Percentiles rank a stretch among this genome's conserved stretches.
phyloP scores from a whole-genome alignment of 176 grass and related monocot species.

The Paspalum vaginatum region DNA sequence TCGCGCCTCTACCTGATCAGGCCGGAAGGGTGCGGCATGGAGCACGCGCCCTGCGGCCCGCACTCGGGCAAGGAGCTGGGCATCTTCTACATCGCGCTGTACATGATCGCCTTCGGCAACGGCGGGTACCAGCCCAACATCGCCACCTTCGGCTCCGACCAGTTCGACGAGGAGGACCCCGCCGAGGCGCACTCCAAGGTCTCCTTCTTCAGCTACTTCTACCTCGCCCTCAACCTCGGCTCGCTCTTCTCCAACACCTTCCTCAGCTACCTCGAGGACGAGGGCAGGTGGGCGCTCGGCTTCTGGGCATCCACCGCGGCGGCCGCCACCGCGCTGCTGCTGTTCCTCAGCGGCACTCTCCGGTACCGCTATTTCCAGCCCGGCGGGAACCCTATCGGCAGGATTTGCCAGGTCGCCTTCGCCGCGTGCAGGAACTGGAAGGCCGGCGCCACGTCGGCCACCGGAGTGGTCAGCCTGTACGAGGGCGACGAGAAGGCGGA shows the following conservation, averaged over 20 bases:
- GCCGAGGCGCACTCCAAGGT: constrained; percentile 78
- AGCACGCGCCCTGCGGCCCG: constrained; percentile 49
- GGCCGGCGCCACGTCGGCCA: constrained; percentile 29
- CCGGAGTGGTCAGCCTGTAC: constrained; percentile 44
- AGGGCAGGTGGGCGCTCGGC: constrained; percentile 66
- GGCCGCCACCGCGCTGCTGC: constrained; percentile 57
- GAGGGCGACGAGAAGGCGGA: constrained; percentile 53
- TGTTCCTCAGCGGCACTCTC: constrained; percentile 66
- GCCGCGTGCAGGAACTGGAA: constrained; percentile 74
- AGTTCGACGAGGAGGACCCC: constrained; percentile 79
- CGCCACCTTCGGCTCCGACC: constrained; percentile 90
- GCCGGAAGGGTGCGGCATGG: constrained; percentile 66
- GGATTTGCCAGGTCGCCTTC: constrained; percentile 68
- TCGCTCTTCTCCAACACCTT: constrained; percentile 98
- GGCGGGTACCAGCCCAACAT: constrained; percentile 96
- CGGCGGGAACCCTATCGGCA: constrained; percentile 62
- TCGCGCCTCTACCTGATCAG: constrained; percentile 65
- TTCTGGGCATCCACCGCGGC: constrained; percentile 79
- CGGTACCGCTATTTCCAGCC: constrained; percentile 63
- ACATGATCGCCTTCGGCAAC: constrained; percentile 93
- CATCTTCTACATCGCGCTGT: constrained; percentile 84
- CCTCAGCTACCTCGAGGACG: constrained; percentile 82
- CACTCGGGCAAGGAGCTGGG: constrained; percentile 64
- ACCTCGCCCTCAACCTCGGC: constrained; percentile 92
- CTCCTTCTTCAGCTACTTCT: constrained; percentile 99